Percentiles rank a stretch among this genome's conserved stretches.
Conservation (phyloP, 768 basidiomycete genomes). For the Kwoniella sp. region DNA sequence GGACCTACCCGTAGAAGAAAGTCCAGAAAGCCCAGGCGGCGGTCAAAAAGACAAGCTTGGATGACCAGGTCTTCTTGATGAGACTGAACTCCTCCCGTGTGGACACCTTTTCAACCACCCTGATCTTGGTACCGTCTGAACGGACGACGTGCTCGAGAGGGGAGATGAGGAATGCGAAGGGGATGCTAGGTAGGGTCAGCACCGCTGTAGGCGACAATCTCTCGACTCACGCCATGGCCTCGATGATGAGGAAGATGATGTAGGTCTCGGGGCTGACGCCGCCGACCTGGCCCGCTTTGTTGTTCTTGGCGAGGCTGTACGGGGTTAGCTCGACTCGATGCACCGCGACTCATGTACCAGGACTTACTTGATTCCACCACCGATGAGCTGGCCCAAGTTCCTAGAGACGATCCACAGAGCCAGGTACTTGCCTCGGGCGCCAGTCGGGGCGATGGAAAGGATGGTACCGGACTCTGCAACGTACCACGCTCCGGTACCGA, state of each 20-base stretch:
- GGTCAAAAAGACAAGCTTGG: constrained; percentile 11
- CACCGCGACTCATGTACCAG: too few relatives aligned
- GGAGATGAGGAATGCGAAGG: constrained; percentile 14
- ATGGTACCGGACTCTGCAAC: constrained; percentile 27
- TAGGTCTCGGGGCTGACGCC: constrained; percentile 13
- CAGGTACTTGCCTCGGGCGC: constrained; percentile 25
- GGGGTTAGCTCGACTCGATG: not conserved
- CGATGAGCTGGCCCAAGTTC: constrained; percentile 19
- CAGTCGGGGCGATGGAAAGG: constrained; percentile 17
- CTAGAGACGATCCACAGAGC: constrained; percentile 22
- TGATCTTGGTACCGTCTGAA: constrained; percentile 20
- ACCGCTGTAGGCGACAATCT: not conserved
- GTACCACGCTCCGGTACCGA: constrained; percentile 14
- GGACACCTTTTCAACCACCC: constrained; percentile 7
- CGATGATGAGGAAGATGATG: constrained; percentile 16
- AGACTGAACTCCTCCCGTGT: constrained; percentile 19
- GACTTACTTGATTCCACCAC: constrained; percentile 22
- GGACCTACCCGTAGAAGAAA: constrained; percentile 13
- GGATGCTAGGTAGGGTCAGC: not conserved
- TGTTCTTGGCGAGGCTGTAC: constrained; percentile 7
- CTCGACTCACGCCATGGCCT: constrained; percentile 11
- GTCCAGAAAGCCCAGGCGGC: constrained; percentile 19
- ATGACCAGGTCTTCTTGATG: constrained; percentile 12
- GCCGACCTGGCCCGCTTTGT: constrained; percentile 4
- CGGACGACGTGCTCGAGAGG: constrained; percentile 17